These are phyloP conservation scores for Luffa aegyptiaca DNA, from an alignment of 306 rosid genomes.

Conservation along the genomic window DNA sequence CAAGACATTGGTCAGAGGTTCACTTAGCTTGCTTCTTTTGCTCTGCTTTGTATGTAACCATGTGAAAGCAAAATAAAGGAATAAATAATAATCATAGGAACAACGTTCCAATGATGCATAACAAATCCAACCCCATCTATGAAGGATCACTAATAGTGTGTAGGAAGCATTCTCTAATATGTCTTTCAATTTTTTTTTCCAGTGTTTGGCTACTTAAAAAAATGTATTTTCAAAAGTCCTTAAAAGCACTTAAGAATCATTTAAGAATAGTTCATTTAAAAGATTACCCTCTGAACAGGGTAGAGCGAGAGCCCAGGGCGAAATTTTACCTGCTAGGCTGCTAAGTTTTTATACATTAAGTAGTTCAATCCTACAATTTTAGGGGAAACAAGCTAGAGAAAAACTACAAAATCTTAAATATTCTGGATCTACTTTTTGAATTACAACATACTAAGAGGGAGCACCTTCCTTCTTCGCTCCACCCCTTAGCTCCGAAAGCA, in stretches of 20 bases:
- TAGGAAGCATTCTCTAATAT: neutral
- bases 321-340: too few species aligned
- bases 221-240: neutral
- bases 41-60: slow-evolving; percentile 30
- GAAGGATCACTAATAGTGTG: neutral
- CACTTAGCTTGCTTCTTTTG: slow-evolving; percentile 28
- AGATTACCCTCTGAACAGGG: neutral
- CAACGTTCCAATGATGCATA: neutral
- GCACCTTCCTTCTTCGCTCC: neutral
- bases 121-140: neutral
- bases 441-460: neutral
- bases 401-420: neutral
- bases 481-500: neutral
- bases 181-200: neutral
- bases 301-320: neutral
- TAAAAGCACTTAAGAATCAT: neutral
- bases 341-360: too few species aligned
- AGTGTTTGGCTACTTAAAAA: neutral
- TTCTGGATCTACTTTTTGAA: neutral
- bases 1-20: slow-evolving; percentile 38
- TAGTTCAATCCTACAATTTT: neutral
- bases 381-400: neutral
- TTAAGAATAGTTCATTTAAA: neutral
- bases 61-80: neutral
- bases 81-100: neutral